Percentiles rank a stretch among this genome's conserved stretches.
Conservation (phyloP, 179 eudicot species). For the Amaranthus tricolor region DNA sequence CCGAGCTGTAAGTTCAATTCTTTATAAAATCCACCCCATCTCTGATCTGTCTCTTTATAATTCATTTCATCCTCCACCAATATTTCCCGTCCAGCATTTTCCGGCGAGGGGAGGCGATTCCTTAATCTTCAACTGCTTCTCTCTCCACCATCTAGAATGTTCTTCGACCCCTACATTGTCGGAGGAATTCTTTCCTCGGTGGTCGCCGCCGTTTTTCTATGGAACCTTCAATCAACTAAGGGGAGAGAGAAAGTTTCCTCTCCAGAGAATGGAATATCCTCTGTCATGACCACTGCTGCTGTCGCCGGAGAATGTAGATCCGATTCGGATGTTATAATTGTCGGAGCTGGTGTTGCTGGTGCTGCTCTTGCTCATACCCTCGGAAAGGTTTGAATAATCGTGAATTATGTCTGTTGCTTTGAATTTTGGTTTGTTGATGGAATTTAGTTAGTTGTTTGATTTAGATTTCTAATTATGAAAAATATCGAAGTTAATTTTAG, state of each 20-base stretch:
- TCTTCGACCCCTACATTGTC: slow-evolving; percentile 22
- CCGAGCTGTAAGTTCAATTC: too few species aligned
- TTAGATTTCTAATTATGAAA: too few species aligned
- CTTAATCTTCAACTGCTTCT: too few species aligned
- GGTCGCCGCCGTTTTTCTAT: slow-evolving; percentile 12
- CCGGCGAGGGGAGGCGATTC: too few species aligned
- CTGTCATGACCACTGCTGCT: slow-evolving; percentile 22
- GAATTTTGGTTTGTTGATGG: not conserved
- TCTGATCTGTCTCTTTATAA: too few species aligned
- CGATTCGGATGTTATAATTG: slow-evolving; percentile 37
- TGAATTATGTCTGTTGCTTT: not conserved
- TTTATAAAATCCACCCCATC: too few species aligned
- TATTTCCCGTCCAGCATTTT: not conserved
- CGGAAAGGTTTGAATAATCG: slow-evolving; percentile 35
- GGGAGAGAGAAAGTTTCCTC: slow-evolving; percentile 1
- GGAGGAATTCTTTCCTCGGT: slow-evolving; percentile 19
- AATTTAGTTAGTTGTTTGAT: not conserved
- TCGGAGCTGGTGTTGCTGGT: slow-evolving; percentile 56
- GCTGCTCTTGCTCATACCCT: slow-evolving; percentile 59
- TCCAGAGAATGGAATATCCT: not conserved
- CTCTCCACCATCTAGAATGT: not conserved
- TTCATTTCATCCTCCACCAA: not conserved
- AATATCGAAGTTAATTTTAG: too few species aligned
- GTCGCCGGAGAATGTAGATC: not conserved
- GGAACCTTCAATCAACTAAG: not conserved